These are phyloP conservation scores for Sesbania bispinosa DNA, from an alignment of 306 rosid species.

Conservation along the genomic window DNA sequence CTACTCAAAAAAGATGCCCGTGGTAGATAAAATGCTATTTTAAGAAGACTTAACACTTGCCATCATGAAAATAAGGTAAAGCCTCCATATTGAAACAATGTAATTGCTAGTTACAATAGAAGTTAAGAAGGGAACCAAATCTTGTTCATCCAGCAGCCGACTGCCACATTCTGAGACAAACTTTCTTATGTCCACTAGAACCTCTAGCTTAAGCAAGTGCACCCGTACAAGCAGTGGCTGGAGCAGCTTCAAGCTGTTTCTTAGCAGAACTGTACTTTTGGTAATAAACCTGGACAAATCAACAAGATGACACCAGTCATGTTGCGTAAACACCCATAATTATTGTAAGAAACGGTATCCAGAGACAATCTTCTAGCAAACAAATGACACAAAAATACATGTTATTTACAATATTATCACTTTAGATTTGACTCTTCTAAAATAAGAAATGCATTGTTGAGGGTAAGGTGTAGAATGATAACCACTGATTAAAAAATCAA, in stretches of 20 bases:
- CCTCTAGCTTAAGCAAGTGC: conserved; percentile 61
- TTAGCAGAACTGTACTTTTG: conserved; percentile 73
- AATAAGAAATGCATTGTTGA: background rate
- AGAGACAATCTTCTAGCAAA: background rate
- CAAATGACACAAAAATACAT: conserved; percentile 1
- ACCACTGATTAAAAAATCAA: background rate
- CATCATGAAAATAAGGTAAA: conserved; percentile 19
- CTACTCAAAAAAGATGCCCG: background rate
- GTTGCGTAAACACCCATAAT: background rate
- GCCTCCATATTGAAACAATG: conserved; percentile 32
- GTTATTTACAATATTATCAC: background rate
- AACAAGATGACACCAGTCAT: background rate
- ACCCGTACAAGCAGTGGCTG: conserved; percentile 74
- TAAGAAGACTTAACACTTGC: conserved; percentile 8
- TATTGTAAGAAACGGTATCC: conserved; percentile 3
- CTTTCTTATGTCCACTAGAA: conserved; percentile 2
- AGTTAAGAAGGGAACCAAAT: conserved; percentile 25
- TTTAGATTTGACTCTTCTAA: background rate
- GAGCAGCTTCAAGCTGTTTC: conserved; percentile 59
- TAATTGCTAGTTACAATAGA: conserved; percentile 38
- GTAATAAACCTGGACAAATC: conserved; percentile 69
- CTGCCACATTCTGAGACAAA: conserved; percentile 23
- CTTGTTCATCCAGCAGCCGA: conserved; percentile 4
- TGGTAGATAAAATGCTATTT: background rate
- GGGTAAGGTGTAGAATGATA: background rate